Conservation (phyloP, 2,329 filamentous ascomycete genomes). For the Ceratocystiopsis sp. region DNA sequence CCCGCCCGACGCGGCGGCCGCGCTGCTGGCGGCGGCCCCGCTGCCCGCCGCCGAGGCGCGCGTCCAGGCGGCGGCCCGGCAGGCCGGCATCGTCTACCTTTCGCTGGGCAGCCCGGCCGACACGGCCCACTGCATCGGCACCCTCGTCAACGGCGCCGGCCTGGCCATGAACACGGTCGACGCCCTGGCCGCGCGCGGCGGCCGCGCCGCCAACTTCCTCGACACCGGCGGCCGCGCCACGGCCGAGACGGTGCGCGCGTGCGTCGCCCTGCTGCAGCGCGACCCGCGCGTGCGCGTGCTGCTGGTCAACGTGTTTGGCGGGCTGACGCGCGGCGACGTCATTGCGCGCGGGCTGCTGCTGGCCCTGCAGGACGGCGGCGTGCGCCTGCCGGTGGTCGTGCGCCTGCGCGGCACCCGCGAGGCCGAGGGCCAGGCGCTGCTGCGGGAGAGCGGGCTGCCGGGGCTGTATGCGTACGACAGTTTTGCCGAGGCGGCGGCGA, state of each 20-base stretch:
- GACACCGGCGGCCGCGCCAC: slow-evolving; percentile 86
- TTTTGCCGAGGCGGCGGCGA: slow-evolving; percentile 54
- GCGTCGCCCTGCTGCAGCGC: slow-evolving; percentile 55
- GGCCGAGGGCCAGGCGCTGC: slow-evolving; percentile 49
- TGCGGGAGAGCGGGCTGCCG: slow-evolving; percentile 48
- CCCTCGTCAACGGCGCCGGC: slow-evolving; percentile 75
- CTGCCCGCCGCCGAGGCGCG: slow-evolving; percentile 15
- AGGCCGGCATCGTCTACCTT: slow-evolving; percentile 65
- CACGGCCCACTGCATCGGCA: slow-evolving; percentile 48
- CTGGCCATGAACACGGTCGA: slow-evolving; percentile 87
- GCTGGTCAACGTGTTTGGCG: slow-evolving; percentile 40
- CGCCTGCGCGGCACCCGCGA: slow-evolving; percentile 62
- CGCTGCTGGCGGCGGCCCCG: slow-evolving; percentile 13
- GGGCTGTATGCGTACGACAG: slow-evolving; percentile 51
- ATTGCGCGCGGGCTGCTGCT: slow-evolving; percentile 59
- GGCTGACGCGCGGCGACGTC: slow-evolving; percentile 59
- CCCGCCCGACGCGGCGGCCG: slow-evolving; percentile 17
- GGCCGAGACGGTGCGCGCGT: slow-evolving; percentile 58
- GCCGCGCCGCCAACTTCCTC: slow-evolving; percentile 64
- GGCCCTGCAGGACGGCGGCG: slow-evolving; percentile 51
- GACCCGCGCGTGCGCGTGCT: slow-evolving; percentile 56
- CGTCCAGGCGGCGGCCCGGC: slow-evolving; percentile 21
- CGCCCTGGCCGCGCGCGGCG: slow-evolving; percentile 50
- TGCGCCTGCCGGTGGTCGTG: slow-evolving; percentile 59
- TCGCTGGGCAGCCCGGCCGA: slow-evolving; percentile 29